Evolutionary conservation across 345 rosid species (phyloP).

Genomic region (Kandelia obovata): DNA sequence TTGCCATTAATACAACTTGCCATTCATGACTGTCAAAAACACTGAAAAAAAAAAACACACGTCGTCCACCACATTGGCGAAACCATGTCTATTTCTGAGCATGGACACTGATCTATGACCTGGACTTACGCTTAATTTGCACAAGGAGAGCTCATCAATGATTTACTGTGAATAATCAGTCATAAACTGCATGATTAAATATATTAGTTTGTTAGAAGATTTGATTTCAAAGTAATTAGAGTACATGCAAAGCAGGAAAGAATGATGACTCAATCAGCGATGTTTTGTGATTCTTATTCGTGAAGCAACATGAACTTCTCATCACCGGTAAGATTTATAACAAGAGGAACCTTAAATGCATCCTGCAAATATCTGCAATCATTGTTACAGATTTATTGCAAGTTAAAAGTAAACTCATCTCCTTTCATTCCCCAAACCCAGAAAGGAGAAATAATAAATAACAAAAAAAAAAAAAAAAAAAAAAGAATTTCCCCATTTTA

Average conservation of each 20-base stretch:
- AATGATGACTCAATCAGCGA: conserved; percentile 79
- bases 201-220: background rate
- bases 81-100: background rate
- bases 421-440: background rate
- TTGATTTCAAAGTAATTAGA: background rate
- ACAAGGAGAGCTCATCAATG: background rate
- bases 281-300: conserved; percentile 88
- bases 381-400: background rate
- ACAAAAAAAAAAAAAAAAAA: no score
- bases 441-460: no score
- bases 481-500: no score
- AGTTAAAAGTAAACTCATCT: background rate
- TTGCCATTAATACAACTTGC: conserved; percentile 14
- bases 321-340: conserved; percentile 81
- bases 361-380: conserved; percentile 61
- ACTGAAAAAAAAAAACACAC: background rate
- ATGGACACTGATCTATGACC: background rate
- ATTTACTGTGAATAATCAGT: background rate
- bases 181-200: conserved; percentile 3
- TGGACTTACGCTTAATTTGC: background rate
- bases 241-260: conserved; percentile 36
- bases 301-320: conserved; percentile 87
- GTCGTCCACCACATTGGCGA: background rate
- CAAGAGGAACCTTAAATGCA: conserved; percentile 84
- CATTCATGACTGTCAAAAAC: background rate